A percentile compares a stretch with the other conserved stretches of the same genome.
Evolutionary conservation across 108 stramenopile species (phyloP).

Genomic region (Schizochytrium sp.): DNA sequence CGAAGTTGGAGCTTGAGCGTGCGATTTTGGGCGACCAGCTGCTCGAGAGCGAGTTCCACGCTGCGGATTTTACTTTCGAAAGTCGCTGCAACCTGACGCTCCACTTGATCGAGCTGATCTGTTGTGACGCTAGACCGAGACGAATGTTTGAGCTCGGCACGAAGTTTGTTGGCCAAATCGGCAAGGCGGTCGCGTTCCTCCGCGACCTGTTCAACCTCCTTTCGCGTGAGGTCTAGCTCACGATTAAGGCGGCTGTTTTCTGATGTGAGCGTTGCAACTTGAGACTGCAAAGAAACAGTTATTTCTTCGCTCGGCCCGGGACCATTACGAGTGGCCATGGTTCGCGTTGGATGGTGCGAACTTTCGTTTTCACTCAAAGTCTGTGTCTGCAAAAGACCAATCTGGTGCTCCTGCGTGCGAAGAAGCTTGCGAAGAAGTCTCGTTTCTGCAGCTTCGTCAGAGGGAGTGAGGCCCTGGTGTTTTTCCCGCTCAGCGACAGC

Average conservation of each 20-base stretch:
- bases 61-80: constrained; percentile 2
- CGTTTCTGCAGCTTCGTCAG: neutral
- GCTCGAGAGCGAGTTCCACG: neutral
- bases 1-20: neutral
- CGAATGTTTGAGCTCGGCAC: neutral
- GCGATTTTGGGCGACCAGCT: neutral
- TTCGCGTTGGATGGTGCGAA: too few species aligned
- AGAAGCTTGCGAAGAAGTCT: neutral
- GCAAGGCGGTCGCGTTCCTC: neutral
- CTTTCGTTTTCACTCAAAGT: too few species aligned
- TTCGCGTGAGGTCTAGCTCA: neutral
- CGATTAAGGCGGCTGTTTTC: neutral
- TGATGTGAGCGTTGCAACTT: neutral
- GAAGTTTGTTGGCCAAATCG: neutral
- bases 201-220: neutral
- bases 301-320: too few species aligned
- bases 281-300: neutral
- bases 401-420: neutral
- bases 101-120: constrained; percentile 1
- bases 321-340: too few species aligned
- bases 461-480: too few species aligned
- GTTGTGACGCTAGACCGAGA: neutral
- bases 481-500: neutral
- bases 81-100: neutral
- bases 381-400: neutral